Base-by-base conservation (phyloP, 768 basidiomycete genomes). In the Kockovaella imperatae region DNA sequence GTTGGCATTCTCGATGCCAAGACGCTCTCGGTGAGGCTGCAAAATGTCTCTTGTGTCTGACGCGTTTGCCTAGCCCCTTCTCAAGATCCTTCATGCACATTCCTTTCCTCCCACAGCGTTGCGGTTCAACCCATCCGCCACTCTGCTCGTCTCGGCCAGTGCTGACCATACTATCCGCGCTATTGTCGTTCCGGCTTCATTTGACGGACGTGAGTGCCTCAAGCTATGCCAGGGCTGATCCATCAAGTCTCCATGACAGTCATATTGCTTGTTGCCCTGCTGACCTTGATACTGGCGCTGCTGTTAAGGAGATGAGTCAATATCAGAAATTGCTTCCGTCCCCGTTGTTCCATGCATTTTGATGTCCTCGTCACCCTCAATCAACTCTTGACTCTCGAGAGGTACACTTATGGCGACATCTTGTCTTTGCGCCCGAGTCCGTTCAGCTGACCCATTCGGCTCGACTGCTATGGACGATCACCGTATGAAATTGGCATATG, bases 71-170 rank as follows among this genome's bases (percentile, higher is more conserved):
- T 20, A 97, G 91, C 91, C 90, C 1, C 68, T 88, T 11, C 72
- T 87, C 25, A 82, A 82, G 17, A 95, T 99, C 53, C 75, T 96
- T 49, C 87, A 86, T 71, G 86, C 95, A 0, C 93, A 97, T 70
- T 89, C 91, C 51, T 89, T 97, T 69, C 86, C 95, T 3, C 80
- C 87, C 4, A 97, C 95, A 1, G 81, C 85, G 3, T 72, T 99
- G 47, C 79, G 79, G 50, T 99, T 99, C 76, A 93, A 84, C 65
- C 83, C 89, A 1, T 76, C 80, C 5, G 82, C 83, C 11, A 80
- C 76, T n/a, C 56, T 91, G 11, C 77, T 99, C 3, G 79, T 91
- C 17, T 87, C 87, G 4, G 91, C 86, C 15, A 89, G 89, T 58
- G 85, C 87, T 6, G 93, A 97, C 72, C 89, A 86, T 68, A 80